Evolutionary conservation across 805 yeast species (phyloP).

Genomic region (Ogataea degrootiae): DNA sequence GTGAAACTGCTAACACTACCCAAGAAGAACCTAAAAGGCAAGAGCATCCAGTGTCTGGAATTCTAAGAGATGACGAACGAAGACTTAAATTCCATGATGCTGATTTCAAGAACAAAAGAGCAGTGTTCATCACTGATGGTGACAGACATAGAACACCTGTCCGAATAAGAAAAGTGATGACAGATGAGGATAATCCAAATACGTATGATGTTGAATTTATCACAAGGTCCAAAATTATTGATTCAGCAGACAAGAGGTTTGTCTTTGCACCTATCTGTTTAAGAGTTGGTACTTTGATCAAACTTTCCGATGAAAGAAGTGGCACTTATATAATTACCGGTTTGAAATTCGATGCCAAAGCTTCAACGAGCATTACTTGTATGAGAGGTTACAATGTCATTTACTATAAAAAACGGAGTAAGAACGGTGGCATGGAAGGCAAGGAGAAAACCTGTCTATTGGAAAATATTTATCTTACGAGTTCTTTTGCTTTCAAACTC

Average conservation of each 20-base stretch:
- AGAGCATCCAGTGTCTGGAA: background rate
- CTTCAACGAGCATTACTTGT: slow-evolving; percentile 38
- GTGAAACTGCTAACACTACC: too few relatives aligned
- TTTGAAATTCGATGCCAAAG: slow-evolving; percentile 26
- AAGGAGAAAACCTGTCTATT: background rate
- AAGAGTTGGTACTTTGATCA: slow-evolving; percentile 51
- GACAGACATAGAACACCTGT: slow-evolving; percentile 8
- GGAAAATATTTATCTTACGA: background rate
- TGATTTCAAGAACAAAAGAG: slow-evolving; percentile 6
- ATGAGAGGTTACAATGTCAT: slow-evolving; percentile 58
- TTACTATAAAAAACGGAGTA: slow-evolving; percentile 25
- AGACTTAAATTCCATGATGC: background rate
- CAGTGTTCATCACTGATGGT: slow-evolving; percentile 12
- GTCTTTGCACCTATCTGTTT: slow-evolving; percentile 44
- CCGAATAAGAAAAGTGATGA: slow-evolving; percentile 4
- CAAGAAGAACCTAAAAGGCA: too few relatives aligned
- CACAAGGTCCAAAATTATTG: too few relatives aligned
- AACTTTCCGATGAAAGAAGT: slow-evolving; percentile 26
- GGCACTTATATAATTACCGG: slow-evolving; percentile 43
- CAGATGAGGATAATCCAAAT: background rate
- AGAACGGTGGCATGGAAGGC: background rate
- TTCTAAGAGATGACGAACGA: background rate
- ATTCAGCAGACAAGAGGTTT: too few relatives aligned
- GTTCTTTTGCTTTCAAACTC: background rate
- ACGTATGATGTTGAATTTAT: too few relatives aligned